These are phyloP conservation scores for Nicotiana sylvestris DNA, from an alignment of 257 asterid genomes.

Conservation along the genomic window DNA sequence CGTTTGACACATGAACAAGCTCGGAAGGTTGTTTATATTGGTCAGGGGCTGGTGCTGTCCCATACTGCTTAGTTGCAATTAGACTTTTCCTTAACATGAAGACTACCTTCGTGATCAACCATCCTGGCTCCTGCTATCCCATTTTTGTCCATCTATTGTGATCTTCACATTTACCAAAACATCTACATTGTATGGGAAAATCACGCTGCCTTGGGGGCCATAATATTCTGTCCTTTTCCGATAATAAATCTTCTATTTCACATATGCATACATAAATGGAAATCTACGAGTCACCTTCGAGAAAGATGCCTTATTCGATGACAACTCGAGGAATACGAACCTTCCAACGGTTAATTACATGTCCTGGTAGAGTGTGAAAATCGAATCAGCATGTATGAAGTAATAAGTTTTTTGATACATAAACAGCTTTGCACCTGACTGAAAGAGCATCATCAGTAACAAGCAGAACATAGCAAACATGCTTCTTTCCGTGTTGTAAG, in stretches of 20 bases:
- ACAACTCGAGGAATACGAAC: background rate
- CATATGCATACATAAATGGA: constrained; percentile 15
- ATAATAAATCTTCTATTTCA: constrained; percentile 54
- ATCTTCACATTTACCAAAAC: background rate
- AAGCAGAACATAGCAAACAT: background rate
- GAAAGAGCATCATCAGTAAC: background rate
- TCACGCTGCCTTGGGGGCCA: constrained; percentile 77
- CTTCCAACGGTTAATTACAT: constrained; percentile 25
- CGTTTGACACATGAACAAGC: background rate
- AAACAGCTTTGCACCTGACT: constrained; percentile 91
- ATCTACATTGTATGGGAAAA: constrained; percentile 83
- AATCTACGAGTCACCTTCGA: background rate
- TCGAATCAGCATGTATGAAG: constrained; percentile 71
- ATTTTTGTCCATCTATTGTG: constrained; percentile 12
- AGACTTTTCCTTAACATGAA: constrained; percentile 77
- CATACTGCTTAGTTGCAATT: constrained; percentile 70
- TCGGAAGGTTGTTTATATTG: constrained; percentile 17
- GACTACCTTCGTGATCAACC: constrained; percentile 85
- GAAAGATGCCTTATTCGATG: background rate
- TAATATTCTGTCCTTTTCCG: constrained; percentile 77
- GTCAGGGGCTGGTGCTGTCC: constrained; percentile 65
- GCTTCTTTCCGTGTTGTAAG: no score
- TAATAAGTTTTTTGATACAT: constrained; percentile 86
- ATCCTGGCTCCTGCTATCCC: constrained; percentile 52
- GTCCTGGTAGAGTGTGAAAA: constrained; percentile 63